phyloP scores from a whole-genome alignment of 495 filamentous ascomycete species.

The Immersiella caudata region DNA sequence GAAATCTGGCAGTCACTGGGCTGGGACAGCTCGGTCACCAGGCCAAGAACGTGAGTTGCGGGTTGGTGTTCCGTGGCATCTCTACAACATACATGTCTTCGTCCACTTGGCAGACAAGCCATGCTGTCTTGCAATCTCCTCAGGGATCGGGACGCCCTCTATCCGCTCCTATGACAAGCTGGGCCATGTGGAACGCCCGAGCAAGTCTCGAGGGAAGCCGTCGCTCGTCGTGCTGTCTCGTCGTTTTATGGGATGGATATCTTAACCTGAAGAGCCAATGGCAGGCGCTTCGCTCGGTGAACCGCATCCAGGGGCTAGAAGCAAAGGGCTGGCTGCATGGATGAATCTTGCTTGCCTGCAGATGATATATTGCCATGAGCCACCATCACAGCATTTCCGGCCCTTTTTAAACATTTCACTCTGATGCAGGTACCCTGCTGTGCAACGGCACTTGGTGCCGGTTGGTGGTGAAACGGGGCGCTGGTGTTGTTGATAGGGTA shows the following conservation, averaged over 20 bases:
- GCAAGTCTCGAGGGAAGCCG: not conserved
- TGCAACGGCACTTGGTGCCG: not conserved
- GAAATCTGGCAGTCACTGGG: not conserved
- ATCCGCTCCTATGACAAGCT: not conserved
- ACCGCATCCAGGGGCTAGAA: not conserved
- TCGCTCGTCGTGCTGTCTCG: not conserved
- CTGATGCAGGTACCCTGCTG: conserved; percentile 13
- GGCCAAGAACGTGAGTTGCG: not conserved
- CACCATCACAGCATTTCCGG: conserved; percentile 16
- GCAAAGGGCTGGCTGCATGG: conserved; percentile 19
- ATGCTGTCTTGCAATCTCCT: not conserved
- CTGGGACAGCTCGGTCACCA: not conserved
- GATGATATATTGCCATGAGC: not conserved
- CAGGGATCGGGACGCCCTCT: not conserved
- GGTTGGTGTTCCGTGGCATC: not conserved
- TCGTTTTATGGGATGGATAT: not conserved
- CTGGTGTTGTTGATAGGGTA: conserved; percentile 6
- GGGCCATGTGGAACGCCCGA: not conserved
- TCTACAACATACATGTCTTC: not conserved
- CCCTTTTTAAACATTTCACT: conserved; percentile 16
- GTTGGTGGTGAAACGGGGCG: conserved; percentile 3
- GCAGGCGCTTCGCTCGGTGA: not conserved
- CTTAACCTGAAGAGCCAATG: not conserved
- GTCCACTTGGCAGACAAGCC: not conserved
- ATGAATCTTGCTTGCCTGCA: conserved; percentile 23